phyloP scores from a whole-genome alignment of 768 basidiomycete species.

The Rhizopogon sp. region DNA sequence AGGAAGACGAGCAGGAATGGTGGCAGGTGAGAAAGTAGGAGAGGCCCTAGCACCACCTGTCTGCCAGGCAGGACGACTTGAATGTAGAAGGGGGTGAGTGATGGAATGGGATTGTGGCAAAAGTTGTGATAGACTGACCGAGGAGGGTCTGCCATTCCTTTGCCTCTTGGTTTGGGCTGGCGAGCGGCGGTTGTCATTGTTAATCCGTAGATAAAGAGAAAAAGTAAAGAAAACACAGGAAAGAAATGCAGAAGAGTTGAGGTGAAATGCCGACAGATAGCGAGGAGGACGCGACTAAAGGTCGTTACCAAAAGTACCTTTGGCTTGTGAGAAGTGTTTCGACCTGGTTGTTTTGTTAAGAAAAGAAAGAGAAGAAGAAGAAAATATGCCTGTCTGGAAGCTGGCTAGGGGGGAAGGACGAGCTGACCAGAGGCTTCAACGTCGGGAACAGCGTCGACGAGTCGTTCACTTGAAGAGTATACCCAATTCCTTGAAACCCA shows the following conservation, averaged over 20 bases:
- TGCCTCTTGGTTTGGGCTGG: slow-evolving; percentile 60
- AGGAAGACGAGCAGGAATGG: slow-evolving; percentile 36
- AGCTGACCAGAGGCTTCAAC: slow-evolving; percentile 6
- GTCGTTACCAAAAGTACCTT: slow-evolving; percentile 16
- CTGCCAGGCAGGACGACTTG: slow-evolving; percentile 52
- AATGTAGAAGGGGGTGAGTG: slow-evolving; percentile 9
- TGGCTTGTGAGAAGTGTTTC: slow-evolving; percentile 11
- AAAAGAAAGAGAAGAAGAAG: slow-evolving; percentile 6
- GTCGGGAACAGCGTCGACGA: slow-evolving; percentile 3
- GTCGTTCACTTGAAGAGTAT: slow-evolving; percentile 24
- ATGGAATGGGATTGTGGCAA: slow-evolving; percentile 7
- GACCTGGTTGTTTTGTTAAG: slow-evolving; percentile 18
- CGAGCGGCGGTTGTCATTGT: slow-evolving; percentile 62
- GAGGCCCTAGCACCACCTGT: slow-evolving; percentile 59
- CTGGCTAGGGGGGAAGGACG: slow-evolving; percentile 19
- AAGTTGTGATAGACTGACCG: slow-evolving; percentile 38
- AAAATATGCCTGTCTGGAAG: slow-evolving; percentile 18
- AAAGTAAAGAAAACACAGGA: slow-evolving; percentile 25
- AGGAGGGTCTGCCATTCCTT: slow-evolving; percentile 53
- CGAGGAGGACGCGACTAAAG: slow-evolving; percentile 28
- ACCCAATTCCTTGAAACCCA: slow-evolving; percentile 22
- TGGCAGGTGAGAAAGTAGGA: slow-evolving; percentile 60
- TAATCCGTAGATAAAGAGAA: slow-evolving; percentile 16
- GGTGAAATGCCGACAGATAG: slow-evolving; percentile 32
- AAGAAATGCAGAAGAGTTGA: slow-evolving; percentile 23